phyloP scores from a whole-genome alignment of 331 rosid species.

The Prunus yedoensis region DNA sequence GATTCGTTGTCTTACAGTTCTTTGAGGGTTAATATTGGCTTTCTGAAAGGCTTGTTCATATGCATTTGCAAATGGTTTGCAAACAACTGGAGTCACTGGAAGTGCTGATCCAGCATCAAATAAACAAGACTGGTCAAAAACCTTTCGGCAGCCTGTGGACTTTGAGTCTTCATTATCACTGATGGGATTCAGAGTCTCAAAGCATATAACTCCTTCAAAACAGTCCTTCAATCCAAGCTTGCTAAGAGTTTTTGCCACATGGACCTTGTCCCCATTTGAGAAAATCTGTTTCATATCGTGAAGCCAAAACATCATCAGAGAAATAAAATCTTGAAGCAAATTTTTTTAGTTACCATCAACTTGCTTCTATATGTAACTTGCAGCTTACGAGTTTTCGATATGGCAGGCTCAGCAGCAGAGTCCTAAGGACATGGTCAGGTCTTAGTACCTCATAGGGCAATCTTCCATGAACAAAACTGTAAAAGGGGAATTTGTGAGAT shows the following conservation, averaged over 20 bases:
- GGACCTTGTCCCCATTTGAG: slow-evolving; percentile 13
- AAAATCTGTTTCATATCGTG: slow-evolving; percentile 7
- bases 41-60: slow-evolving; percentile 14
- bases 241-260: slow-evolving; percentile 17
- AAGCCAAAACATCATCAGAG: background rate
- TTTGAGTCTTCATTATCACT: background rate
- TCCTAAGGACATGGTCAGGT: slow-evolving; percentile 16
- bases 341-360: background rate
- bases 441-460: slow-evolving; percentile 18
- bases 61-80: slow-evolving; percentile 26
- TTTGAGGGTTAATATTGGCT: slow-evolving; percentile 24
- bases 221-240: slow-evolving; percentile 21
- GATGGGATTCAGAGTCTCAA: slow-evolving; percentile 18
- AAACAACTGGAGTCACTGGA: slow-evolving; percentile 10
- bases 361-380: background rate
- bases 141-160: background rate
- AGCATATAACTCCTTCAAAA: slow-evolving; percentile 24
- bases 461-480: slow-evolving; percentile 28
- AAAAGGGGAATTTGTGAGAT: background rate
- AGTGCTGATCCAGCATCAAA: slow-evolving; percentile 3
- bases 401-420: slow-evolving; percentile 16
- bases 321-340: background rate
- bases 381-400: slow-evolving; percentile 16
- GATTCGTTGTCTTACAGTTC: slow-evolving; percentile 15
- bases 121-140: background rate